Base-by-base conservation (phyloP, 2,329 filamentous ascomycete genomes). In the Ceratocystis colombiana region DNA sequence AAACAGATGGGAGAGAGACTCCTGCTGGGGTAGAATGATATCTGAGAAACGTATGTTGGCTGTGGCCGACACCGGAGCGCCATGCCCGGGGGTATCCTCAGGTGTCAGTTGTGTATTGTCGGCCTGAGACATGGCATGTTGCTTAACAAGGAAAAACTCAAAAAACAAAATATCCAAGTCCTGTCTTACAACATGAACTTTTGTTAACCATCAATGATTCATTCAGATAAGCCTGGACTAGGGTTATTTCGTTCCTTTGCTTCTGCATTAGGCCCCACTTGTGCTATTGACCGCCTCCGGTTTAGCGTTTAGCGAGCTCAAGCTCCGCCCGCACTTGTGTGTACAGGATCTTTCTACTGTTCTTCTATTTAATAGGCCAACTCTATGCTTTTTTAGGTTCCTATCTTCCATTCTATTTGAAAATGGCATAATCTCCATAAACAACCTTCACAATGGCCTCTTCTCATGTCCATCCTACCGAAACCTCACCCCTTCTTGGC, bases 1-100 rank as follows among this genome's bases (percentile, higher is more conserved):
- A 15, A 95, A 84, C 3, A 84, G 86, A 69, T 82, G 82, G 44
- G 85, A 88, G 73, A 93, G 83, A 69, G 87, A 86, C 69, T 84
- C 83, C 72, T 82, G 80, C 4, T 76, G 75, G 64, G 81, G 74
- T 75, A 84, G 79, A 71, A 83, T 73, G 70, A 82, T 72, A 71
- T 80, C 76, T 30, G 78, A 76, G 48, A 69, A 53, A 4, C 59
- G 53, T n/a, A 65, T 65, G 12, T 53, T 41, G 8, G 44, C 30
- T 5, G 44, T 12, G 64, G 62, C 46, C 46, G 46, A 22, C 20
- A 22, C 17, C 46, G 46, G 46, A 10, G 46, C 46, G 46, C 46
- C 10, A 15, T 41, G 37, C 10, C 10, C 37, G 2, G 12, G 12
- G 37, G 37, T 15, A 5, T 41, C 10, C 37, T 41, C 37, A 4